Base-by-base conservation (phyloP, 2,329 filamentous ascomycete genomes). In the Penicillium fuscoglaucum region DNA sequence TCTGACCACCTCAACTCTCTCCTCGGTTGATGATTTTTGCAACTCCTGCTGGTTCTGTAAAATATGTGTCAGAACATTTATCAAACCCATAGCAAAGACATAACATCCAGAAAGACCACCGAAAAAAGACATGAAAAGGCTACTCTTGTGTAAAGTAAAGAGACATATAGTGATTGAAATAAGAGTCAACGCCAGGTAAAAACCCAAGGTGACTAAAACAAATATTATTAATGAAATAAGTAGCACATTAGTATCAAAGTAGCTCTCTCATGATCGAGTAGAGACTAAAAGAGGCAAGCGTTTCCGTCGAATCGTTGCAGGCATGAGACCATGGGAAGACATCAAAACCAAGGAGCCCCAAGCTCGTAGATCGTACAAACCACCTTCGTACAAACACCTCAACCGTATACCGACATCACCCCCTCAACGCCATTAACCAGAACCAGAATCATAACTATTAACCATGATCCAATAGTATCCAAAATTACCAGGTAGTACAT, bases 181-280 rank as follows among this genome's bases (percentile, higher is more conserved):
- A 28, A 37, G 1, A 26, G 29, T 46, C 31, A 37, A 53, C 13
- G 41, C 24, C 24, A 41, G n/a, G 8, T 35, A 39, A 3, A 55
- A 41, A 7, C 19, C 13, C 9, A 26, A 33, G 17, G 19, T 4
- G 52, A 54, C 35, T 6, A 40, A 52, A 57, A 40, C 49, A 37
- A 53, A 31, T 37, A 57, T 53, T 54, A 55, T 53, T 53, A 52
- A 52, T 52, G 21, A 46, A 52, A 57, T 57, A 47, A 47, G 44
- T 47, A 54, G 29, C 50, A 54, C 35, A 50, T 49, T 17, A 57
- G 35, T 57, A 53, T 47, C 49, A 29, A 40, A 54, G 5, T 13
- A 19, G 28, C 26, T 33, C 33, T 37, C 43, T 17, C 39, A 37
- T 31, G n/a, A 19, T 24, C 28, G 24, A 51, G 19, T 12, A 40